Conservation (phyloP, 306 rosid species). For the Adenanthera pavonina region DNA sequence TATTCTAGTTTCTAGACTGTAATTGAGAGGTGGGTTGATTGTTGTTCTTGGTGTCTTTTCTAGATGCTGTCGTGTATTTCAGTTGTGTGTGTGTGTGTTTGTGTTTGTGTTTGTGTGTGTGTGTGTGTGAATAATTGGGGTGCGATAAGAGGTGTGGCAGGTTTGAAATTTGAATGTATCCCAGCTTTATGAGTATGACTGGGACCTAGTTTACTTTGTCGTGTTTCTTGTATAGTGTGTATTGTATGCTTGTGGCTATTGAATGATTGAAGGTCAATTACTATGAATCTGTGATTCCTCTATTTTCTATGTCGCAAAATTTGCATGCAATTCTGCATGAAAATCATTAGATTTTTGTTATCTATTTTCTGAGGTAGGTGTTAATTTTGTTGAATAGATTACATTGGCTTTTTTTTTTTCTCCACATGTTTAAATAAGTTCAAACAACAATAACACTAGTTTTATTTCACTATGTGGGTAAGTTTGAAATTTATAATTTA, state of each 20-base stretch:
- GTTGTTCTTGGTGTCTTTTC: constrained; percentile 39
- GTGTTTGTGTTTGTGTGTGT: constrained; percentile 28
- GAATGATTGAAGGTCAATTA: constrained; percentile 9
- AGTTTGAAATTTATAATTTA: too few relatives aligned
- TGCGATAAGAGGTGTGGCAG: constrained; percentile 35
- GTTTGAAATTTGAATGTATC: constrained; percentile 7
- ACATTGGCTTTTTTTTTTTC: too few relatives aligned
- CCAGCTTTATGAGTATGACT: constrained; percentile 23
- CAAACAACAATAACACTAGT: too few relatives aligned
- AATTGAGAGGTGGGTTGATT: constrained; percentile 45
- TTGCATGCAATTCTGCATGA: not conserved
- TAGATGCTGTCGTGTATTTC: constrained; percentile 41
- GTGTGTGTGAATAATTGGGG: constrained; percentile 56
- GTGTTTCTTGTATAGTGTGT: constrained; percentile 11
- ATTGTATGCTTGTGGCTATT: constrained; percentile 8
- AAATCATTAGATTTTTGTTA: not conserved
- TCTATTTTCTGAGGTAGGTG: not conserved
- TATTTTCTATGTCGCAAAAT: not conserved
- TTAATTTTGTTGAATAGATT: not conserved
- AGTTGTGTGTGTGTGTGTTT: constrained; percentile 48
- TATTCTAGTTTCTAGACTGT: constrained; percentile 48
- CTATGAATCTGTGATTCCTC: constrained; percentile 13
- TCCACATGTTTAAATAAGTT: not conserved
- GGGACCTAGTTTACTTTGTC: constrained; percentile 9
- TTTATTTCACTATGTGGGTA: too few relatives aligned